Evolutionary conservation across 306 rosid species (phyloP), one percentile per base, ranked within the genome.

Genomic region (Chamaecrista fasciculata): DNA sequence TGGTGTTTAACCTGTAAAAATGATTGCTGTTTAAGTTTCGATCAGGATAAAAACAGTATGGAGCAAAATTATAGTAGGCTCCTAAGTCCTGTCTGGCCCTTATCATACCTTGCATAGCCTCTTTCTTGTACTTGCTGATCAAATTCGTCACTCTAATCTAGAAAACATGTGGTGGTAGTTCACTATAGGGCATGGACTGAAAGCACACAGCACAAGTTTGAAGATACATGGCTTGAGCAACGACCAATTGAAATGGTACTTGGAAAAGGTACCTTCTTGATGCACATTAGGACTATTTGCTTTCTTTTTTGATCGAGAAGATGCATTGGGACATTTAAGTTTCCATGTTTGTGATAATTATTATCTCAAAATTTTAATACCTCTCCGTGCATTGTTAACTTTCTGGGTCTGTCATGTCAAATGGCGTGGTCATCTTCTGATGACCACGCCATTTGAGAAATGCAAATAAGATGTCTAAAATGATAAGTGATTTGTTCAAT

Each of bases 121-220:
- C 29, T 52, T 61, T 74, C 4, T 70, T 63, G 65, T 28, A 5
- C 42, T 18, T 70, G 73, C 47, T 31, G 11, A 0, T 39, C 57
- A 42, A 67, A 73, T 15, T 67, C 40, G 60, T 52, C 43, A 21
- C 49, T 70, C 47, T 72, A 72, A 72, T 60, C 39, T 76, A 43
- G 62, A 20, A 53, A 19, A 59, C 70, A 44, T 75, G 5, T 50
- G 24, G 67, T 79, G 71, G 76, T 73, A 94, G 98, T 94, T 72
- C 92, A 90, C 74, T 90, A 94, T 77, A 89, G 86, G 82, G 98
- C 95, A 12, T 94, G 97, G 98, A 85, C 96, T 3, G 89, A 94
- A 56, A 81, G 88, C 80, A 76, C 91, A 7, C 78, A 70, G 70
- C 98, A 94, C 83, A 94, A 90, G 82, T 94, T 90, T 86, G 98